phyloP scores from a whole-genome alignment of 139 green algal species.

The Edaphochlamys debaryana region DNA sequence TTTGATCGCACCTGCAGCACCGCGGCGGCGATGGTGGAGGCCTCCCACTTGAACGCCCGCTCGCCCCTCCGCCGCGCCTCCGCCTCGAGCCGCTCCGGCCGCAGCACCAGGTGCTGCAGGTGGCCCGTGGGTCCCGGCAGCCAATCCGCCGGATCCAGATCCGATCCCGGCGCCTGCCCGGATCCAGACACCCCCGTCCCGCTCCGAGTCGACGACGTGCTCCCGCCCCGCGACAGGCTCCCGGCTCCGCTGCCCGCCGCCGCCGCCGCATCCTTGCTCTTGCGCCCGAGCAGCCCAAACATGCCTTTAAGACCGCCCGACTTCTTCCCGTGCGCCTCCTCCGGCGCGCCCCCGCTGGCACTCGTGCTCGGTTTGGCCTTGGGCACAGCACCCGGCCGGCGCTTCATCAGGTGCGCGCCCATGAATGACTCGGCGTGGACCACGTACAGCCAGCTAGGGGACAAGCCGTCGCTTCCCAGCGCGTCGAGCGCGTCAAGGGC shows the following conservation, averaged over 20 bases:
- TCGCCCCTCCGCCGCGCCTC: neutral
- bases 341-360: too few species aligned
- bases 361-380: neutral
- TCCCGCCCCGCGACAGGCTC: too few species aligned
- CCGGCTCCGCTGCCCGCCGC: too few species aligned
- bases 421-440: slow-evolving; percentile 34
- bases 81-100: neutral
- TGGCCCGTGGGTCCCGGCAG: slow-evolving; percentile 18
- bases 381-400: too few species aligned
- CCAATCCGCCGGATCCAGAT: neutral
- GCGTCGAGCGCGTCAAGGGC: neutral
- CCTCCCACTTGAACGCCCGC: neutral
- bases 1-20: slow-evolving; percentile 23
- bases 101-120: slow-evolving; percentile 33
- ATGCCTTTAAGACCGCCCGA: neutral
- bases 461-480: neutral
- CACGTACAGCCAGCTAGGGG: slow-evolving; percentile 17
- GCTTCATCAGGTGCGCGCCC: neutral
- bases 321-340: neutral
- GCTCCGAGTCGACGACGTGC: neutral
- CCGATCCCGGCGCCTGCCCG: too few species aligned
- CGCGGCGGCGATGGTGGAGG: slow-evolving; percentile 4
- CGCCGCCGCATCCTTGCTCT: neutral
- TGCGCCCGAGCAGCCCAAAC: neutral
- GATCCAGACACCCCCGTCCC: too few species aligned